phyloP scores from a whole-genome alignment of 306 rosid genomes.

The Rosa chinensis region DNA sequence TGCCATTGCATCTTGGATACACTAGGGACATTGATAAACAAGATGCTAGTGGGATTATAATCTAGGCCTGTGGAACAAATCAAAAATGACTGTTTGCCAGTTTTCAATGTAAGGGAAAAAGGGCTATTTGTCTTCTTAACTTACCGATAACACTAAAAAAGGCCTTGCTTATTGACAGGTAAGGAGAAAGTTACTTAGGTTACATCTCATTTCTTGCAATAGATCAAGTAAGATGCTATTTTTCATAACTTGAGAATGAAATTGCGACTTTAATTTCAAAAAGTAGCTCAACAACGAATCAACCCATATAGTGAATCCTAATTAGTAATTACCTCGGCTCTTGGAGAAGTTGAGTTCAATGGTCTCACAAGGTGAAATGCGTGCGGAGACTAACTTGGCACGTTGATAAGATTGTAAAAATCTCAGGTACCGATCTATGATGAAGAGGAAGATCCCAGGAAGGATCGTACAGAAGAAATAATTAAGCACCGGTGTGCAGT shows the following conservation, averaged over 20 bases:
- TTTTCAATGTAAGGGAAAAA: background rate
- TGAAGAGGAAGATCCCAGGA: constrained; percentile 71
- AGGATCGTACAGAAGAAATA: constrained; percentile 49
- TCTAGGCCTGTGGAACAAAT: constrained; percentile 42
- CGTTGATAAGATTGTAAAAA: constrained; percentile 57
- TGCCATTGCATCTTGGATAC: constrained; percentile 85
- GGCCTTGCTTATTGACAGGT: background rate
- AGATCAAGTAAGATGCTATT: background rate
- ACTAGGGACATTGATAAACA: constrained; percentile 65
- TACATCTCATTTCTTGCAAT: background rate
- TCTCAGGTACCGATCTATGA: constrained; percentile 56
- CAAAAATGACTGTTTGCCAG: background rate
- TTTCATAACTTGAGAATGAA: background rate
- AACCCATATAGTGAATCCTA: background rate
- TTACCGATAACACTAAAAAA: too few species aligned
- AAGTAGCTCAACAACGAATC: background rate
- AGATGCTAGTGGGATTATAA: constrained; percentile 58
- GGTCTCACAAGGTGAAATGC: constrained; percentile 47
- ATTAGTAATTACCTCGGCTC: constrained; percentile 32
- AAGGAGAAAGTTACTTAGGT: background rate
- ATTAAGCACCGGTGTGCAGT: constrained; percentile 50
- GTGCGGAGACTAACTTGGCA: constrained; percentile 46
- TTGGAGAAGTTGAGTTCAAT: constrained; percentile 67
- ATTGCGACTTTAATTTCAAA: background rate
- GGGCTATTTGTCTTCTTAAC: background rate